Evolutionary conservation across 352 stramenopile species (phyloP).

Genomic region (Globisporangium nagaii): DNA sequence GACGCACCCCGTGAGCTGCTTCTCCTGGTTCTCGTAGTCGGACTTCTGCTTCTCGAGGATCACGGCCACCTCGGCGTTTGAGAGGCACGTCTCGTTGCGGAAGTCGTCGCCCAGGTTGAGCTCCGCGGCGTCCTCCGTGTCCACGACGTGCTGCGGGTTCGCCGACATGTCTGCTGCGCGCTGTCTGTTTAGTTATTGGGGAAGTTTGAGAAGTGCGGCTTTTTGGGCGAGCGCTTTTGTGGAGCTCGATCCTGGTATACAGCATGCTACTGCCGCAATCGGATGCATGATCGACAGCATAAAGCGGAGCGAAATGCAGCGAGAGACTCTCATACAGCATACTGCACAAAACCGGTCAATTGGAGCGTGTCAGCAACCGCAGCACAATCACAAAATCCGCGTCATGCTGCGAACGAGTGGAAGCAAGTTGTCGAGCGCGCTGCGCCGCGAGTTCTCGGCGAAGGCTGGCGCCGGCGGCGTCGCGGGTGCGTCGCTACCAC

Average conservation of each 20-base stretch:
- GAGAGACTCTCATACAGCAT: background rate
- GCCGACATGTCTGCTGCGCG: conserved; percentile 54
- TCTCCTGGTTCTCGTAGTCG: conserved; percentile 89
- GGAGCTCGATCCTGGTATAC: background rate
- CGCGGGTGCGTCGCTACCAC: conserved; percentile 13
- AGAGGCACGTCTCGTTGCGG: conserved; percentile 85
- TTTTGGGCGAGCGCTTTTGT: background rate
- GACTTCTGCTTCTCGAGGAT: conserved; percentile 89
- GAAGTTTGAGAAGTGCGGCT: conserved; percentile 4
- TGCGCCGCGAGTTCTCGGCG: conserved; percentile 35
- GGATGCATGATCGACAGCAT: background rate
- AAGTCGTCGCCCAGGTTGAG: conserved; percentile 88
- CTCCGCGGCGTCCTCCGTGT: conserved; percentile 88
- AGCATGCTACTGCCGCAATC: background rate
- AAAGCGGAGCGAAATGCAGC: too few species aligned
- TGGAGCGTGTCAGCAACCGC: background rate
- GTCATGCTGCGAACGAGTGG: conserved; percentile 27
- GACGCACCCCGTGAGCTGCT: conserved; percentile 75
- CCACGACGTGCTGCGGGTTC: conserved; percentile 84
- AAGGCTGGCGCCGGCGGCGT: conserved; percentile 40
- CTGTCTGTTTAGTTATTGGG: background rate
- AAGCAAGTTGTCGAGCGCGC: conserved; percentile 12
- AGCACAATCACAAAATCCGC: background rate
- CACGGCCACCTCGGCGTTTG: conserved; percentile 86
- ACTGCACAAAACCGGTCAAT: background rate